Conservation (phyloP, 75 land plant genomes). For the Cunninghamia lanceolata region DNA sequence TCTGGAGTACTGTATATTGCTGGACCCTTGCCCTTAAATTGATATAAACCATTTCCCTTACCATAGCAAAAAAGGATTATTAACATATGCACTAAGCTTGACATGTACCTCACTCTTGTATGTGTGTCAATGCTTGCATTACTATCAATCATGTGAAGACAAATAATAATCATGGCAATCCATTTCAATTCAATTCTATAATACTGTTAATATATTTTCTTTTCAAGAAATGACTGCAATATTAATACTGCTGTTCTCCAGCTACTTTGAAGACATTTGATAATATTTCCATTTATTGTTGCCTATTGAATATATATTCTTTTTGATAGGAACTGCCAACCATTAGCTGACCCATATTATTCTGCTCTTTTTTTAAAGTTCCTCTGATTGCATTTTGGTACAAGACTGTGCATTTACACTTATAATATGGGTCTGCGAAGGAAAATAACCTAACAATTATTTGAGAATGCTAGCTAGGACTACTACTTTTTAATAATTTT, state of each 20-base stretch:
- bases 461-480: neutral
- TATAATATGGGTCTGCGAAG: neutral
- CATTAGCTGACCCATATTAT: neutral
- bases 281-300: too few species aligned
- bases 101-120: neutral
- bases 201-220: neutral
- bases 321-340: neutral
- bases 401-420: neutral
- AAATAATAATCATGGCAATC: neutral
- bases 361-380: neutral
- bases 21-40: neutral
- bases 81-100: neutral
- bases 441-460: neutral
- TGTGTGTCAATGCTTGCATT: neutral
- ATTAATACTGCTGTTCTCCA: neutral
- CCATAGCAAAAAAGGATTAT: too few species aligned
- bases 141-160: neutral
- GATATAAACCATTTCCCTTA: too few species aligned
- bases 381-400: neutral
- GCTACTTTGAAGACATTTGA: neutral
- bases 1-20: neutral
- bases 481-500: neutral
- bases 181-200: neutral
- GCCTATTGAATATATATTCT: neutral
- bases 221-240: neutral